A percentile compares a stretch with the other conserved stretches of the same genome.
Conservation (phyloP, 495 filamentous ascomycete genomes). For the Achaetomiella virescens region DNA sequence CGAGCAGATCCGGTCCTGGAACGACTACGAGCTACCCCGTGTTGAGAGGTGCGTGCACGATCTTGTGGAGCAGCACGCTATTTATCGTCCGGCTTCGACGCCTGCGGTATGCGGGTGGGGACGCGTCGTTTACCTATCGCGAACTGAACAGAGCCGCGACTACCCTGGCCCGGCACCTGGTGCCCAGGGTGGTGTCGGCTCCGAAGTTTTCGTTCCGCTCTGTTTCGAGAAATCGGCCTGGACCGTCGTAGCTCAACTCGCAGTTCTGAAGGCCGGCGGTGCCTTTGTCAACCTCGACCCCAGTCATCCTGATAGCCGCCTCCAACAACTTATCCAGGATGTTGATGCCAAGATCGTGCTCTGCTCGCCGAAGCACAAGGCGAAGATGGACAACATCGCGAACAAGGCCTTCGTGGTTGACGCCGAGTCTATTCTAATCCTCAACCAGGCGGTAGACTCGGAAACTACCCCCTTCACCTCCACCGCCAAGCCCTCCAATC, state of each 20-base stretch:
- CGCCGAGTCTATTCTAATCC: neutral
- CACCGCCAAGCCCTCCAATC: constrained; percentile 24
- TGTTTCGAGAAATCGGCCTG: constrained; percentile 53
- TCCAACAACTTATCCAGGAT: constrained; percentile 29
- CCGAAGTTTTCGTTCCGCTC: constrained; percentile 48
- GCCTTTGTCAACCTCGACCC: constrained; percentile 55
- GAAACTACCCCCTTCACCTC: constrained; percentile 2
- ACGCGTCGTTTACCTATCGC: constrained; percentile 51
- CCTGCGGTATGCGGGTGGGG: constrained; percentile 46
- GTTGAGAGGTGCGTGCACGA: constrained; percentile 42
- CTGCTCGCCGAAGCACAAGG: constrained; percentile 39
- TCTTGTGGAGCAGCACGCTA: constrained; percentile 40
- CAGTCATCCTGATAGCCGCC: constrained; percentile 44
- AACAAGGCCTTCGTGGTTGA: neutral
- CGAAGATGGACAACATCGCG: constrained; percentile 13
- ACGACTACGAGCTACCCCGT: constrained; percentile 16
- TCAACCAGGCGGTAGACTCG: neutral
- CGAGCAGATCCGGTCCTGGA: constrained; percentile 16
- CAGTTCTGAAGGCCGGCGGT: constrained; percentile 54
- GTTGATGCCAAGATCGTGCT: constrained; percentile 36
- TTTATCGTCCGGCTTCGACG: constrained; percentile 29
- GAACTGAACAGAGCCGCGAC: constrained; percentile 39
- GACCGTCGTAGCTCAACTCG: constrained; percentile 49
- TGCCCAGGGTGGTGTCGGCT: constrained; percentile 40
- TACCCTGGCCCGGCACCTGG: constrained; percentile 39